Percentiles rank a stretch among this genome's conserved stretches.
These are phyloP conservation scores for Plasmodium reichenowi DNA, from an alignment of 169 alveolate genomes.

Conservation along the genomic window DNA sequence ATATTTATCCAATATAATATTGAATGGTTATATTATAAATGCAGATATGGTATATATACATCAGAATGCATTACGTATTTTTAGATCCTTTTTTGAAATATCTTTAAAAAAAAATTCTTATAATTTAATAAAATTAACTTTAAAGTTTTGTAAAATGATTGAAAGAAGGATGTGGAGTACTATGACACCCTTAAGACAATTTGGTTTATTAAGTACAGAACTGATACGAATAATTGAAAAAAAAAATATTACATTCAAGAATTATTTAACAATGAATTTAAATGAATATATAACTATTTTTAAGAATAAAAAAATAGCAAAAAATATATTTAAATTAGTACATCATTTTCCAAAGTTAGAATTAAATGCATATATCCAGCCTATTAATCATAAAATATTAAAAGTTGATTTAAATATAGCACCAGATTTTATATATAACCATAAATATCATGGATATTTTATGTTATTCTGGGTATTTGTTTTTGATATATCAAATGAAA, in stretches of 20 bases:
- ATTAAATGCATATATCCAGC: constrained; percentile 95
- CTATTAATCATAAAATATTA: constrained; percentile 95
- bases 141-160: constrained; percentile 96
- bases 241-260: constrained; percentile 96
- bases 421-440: constrained; percentile 97
- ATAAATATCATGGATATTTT: constrained; percentile 92
- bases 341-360: constrained; percentile 96
- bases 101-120: constrained; percentile 96
- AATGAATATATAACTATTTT: constrained; percentile 95
- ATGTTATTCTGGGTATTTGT: constrained; percentile 97
- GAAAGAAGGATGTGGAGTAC: constrained; percentile 98
- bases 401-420: constrained; percentile 93
- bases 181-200: constrained; percentile 99
- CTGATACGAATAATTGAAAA: constrained; percentile 95
- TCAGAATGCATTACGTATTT: constrained; percentile 98
- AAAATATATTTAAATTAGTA: constrained; percentile 89
- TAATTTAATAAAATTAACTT: constrained; percentile 91
- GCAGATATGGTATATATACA: constrained; percentile 99
- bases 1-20: constrained; percentile 95
- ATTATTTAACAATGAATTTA: constrained; percentile 94
- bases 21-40: constrained; percentile 97
- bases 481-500: constrained; percentile 97
- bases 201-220: constrained; percentile 95
- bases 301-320: constrained; percentile 93
- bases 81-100: constrained; percentile 98